Conservation (phyloP, 805 yeast genomes). For the Starmerella floricola region DNA sequence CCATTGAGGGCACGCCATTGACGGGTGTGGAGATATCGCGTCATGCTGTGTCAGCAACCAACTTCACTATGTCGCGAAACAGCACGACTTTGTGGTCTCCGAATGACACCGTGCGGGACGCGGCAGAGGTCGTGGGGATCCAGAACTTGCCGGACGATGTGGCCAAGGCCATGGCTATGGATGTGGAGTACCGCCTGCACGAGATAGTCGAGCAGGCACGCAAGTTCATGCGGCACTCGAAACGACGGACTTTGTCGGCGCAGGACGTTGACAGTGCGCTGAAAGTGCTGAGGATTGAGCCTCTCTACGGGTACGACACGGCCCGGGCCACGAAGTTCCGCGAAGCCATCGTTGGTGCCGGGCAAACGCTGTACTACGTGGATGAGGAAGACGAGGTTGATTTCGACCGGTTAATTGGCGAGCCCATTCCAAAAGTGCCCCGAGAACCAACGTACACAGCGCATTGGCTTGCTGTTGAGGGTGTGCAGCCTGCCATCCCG, state of each 20-base stretch:
- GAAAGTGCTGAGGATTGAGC: slow-evolving; percentile 80
- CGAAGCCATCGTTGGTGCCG: slow-evolving; percentile 81
- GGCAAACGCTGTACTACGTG: slow-evolving; percentile 83
- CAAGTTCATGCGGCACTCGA: slow-evolving; percentile 90
- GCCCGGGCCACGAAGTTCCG: slow-evolving; percentile 60
- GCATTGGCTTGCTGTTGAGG: slow-evolving; percentile 91
- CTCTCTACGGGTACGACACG: slow-evolving; percentile 36
- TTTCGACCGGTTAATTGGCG: slow-evolving; percentile 83
- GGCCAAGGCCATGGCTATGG: slow-evolving; percentile 92
- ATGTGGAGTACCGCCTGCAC: slow-evolving; percentile 93
- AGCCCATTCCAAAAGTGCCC: slow-evolving; percentile 91
- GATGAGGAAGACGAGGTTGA: slow-evolving; percentile 87
- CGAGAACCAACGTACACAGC: slow-evolving; percentile 86
- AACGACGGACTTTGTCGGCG: slow-evolving; percentile 68
- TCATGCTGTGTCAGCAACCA: background rate
- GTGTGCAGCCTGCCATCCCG: slow-evolving; percentile 94
- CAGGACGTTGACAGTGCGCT: slow-evolving; percentile 73
- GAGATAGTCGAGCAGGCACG: slow-evolving; percentile 92
- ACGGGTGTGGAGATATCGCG: background rate
- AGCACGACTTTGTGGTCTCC: slow-evolving; percentile 93
- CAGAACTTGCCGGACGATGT: slow-evolving; percentile 72
- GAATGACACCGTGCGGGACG: slow-evolving; percentile 90
- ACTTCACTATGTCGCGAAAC: slow-evolving; percentile 24
- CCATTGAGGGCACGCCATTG: background rate
- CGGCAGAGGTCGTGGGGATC: slow-evolving; percentile 83